Evolutionary conservation across 1,284 basidiomycete genomes (phyloP).

Genomic region (Trichosporon sp.): DNA sequence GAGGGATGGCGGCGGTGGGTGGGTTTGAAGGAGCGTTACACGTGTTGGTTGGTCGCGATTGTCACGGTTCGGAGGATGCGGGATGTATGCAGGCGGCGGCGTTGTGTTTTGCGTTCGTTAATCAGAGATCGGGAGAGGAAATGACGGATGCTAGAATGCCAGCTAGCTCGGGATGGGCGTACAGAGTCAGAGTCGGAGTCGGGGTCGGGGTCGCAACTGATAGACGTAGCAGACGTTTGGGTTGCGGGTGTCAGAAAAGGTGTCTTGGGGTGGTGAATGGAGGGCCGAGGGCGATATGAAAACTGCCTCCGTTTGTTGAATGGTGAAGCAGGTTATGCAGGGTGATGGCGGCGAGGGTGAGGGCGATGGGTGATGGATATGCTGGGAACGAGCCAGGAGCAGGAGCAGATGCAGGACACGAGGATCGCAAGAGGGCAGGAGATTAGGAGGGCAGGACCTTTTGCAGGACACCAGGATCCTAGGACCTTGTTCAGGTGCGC

Average conservation of each 20-base stretch:
- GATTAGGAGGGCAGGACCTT: background rate
- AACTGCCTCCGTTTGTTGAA: background rate
- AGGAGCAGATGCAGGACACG: background rate
- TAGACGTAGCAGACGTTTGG: background rate
- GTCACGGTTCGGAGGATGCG: background rate
- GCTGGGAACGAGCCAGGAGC: background rate
- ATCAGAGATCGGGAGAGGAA: background rate
- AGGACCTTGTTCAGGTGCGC: background rate
- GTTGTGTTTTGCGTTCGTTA: background rate
- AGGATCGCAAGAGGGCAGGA: background rate
- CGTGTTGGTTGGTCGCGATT: background rate
- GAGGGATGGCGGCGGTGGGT: background rate
- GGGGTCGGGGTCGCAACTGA: background rate
- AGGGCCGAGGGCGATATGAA: background rate
- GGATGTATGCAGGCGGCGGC: background rate
- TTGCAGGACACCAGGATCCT: background rate
- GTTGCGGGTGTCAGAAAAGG: background rate
- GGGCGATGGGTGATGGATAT: constrained; percentile 3
- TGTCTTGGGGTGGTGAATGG: background rate
- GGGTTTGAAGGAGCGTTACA: constrained; percentile 4
- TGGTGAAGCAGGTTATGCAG: background rate
- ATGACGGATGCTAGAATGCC: background rate
- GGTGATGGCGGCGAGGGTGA: constrained; percentile 11
- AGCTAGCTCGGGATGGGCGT: background rate
- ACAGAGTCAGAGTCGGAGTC: background rate